A percentile compares a stretch with the other conserved stretches of the same genome.
These are phyloP conservation scores for Solanum hybrid DNA, from an alignment of 305 asterid genomes.

Conservation along the genomic window DNA sequence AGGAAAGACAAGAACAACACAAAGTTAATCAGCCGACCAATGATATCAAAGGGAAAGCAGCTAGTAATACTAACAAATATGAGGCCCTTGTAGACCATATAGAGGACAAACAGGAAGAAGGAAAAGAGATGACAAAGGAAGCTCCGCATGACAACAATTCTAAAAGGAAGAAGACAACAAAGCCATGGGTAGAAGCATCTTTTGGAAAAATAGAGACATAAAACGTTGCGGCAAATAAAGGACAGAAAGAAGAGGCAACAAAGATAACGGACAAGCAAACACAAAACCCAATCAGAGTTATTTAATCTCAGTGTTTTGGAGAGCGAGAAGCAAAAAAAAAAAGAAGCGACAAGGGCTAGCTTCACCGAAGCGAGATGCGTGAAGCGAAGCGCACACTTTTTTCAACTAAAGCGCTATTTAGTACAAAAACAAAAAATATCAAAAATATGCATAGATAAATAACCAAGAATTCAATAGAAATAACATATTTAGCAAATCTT, in stretches of 20 bases:
- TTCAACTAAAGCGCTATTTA: background rate
- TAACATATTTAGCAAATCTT: background rate
- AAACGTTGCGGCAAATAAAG: background rate
- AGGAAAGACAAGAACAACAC: background rate
- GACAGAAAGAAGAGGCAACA: background rate
- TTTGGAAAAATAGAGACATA: background rate
- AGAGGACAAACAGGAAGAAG: background rate
- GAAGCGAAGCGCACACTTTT: background rate
- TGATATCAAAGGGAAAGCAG: background rate
- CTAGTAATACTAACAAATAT: background rate
- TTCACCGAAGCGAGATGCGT: background rate
- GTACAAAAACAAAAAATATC: background rate
- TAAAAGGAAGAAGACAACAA: background rate
- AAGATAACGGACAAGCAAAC: background rate
- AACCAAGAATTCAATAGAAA: background rate
- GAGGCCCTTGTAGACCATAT: background rate
- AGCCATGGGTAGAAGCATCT: background rate
- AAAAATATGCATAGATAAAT: background rate
- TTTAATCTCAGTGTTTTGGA: background rate
- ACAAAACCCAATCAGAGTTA: background rate
- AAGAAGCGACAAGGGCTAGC: background rate
- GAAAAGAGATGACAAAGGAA: background rate
- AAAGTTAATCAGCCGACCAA: background rate
- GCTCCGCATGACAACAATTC: background rate
- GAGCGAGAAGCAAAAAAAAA: background rate